Percentiles rank a stretch among this genome's conserved stretches.
Evolutionary conservation across 2,329 filamentous ascomycete species (phyloP).

Genomic region (Didymellaceae sp.): DNA sequence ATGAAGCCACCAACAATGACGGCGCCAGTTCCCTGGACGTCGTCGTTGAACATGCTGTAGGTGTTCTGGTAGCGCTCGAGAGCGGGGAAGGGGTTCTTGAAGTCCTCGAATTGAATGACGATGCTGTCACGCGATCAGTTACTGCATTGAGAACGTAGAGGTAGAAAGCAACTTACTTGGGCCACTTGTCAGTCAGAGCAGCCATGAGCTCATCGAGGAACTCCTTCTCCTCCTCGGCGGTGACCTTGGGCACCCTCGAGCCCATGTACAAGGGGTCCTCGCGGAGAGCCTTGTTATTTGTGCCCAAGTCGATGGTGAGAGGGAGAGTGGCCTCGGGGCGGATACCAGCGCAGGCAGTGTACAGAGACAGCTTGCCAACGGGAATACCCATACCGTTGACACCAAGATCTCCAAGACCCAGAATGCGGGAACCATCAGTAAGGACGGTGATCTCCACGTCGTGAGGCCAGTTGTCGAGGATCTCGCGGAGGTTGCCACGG

Average conservation of each 20-base stretch:
- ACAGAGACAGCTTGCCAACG: slow-evolving; percentile 93
- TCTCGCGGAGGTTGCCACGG: slow-evolving; percentile 84
- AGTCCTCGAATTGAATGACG: slow-evolving; percentile 94
- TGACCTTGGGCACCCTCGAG: slow-evolving; percentile 80
- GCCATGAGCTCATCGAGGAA: slow-evolving; percentile 99
- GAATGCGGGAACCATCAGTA: slow-evolving; percentile 91
- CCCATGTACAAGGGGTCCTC: slow-evolving; percentile 92
- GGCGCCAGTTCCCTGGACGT: slow-evolving; percentile 96
- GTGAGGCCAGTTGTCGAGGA: slow-evolving; percentile 93
- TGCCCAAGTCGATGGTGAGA: slow-evolving; percentile 68
- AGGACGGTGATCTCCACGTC: slow-evolving; percentile 96
- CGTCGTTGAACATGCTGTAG: slow-evolving; percentile 98
- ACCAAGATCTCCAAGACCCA: slow-evolving; percentile 91
- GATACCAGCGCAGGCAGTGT: slow-evolving; percentile 95
- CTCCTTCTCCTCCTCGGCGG: slow-evolving; percentile 78
- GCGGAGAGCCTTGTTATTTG: slow-evolving; percentile 67
- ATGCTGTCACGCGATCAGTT: slow-evolving; percentile 58
- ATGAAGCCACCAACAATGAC: slow-evolving; percentile 87
- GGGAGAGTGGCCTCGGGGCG: slow-evolving; percentile 74
- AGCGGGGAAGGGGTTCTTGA: slow-evolving; percentile 96
- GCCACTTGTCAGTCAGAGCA: slow-evolving; percentile 79
- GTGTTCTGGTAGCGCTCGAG: slow-evolving; percentile 85
- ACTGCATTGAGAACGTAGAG: slow-evolving; percentile 6
- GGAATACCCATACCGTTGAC: slow-evolving; percentile 98
- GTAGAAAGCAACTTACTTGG: slow-evolving; percentile 57